A percentile compares a stretch with the other conserved stretches of the same genome.
Evolutionary conservation across 345 rosid genomes (phyloP).

Genomic region (Eucalyptus regnans): DNA sequence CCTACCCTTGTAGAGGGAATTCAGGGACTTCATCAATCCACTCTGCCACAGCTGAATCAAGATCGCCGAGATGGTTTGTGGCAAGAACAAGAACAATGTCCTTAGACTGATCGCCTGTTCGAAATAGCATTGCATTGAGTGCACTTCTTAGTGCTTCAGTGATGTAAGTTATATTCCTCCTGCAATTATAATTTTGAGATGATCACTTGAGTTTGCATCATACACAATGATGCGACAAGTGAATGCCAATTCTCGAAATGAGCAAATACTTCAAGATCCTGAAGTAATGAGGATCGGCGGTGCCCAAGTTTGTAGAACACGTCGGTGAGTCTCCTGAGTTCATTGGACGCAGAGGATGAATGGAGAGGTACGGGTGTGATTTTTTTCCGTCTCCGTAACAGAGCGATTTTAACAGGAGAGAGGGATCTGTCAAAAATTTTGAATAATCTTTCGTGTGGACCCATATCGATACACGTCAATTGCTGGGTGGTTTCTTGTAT

Average conservation of each 20-base stretch:
- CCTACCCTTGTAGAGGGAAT: conserved; percentile 77
- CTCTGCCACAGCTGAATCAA: conserved; percentile 84
- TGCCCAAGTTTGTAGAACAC: too few species aligned
- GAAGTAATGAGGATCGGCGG: not conserved
- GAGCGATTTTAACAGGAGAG: too few species aligned
- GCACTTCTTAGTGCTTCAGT: conserved; percentile 97
- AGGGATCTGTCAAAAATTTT: too few species aligned
- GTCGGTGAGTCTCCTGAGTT: too few species aligned
- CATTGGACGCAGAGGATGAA: too few species aligned
- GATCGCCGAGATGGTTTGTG: conserved; percentile 90
- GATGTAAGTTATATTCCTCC: conserved; percentile 90
- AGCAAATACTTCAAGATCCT: not conserved
- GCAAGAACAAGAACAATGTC: conserved; percentile 92
- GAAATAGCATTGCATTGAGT: conserved; percentile 81
- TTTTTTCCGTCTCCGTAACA: too few species aligned
- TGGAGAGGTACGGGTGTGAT: too few species aligned
- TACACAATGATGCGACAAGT: too few species aligned
- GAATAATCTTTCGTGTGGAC: too few species aligned
- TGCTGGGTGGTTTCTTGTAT: too few species aligned
- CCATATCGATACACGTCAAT: too few species aligned
- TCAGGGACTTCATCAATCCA: conserved; percentile 87
- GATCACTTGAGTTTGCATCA: not conserved
- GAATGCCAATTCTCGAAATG: not conserved
- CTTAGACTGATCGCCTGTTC: conserved; percentile 92
- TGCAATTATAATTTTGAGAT: conserved; percentile 5